phyloP scores from a whole-genome alignment of 2,329 filamentous ascomycete species.

The Neocatenulostroma microsporum region DNA sequence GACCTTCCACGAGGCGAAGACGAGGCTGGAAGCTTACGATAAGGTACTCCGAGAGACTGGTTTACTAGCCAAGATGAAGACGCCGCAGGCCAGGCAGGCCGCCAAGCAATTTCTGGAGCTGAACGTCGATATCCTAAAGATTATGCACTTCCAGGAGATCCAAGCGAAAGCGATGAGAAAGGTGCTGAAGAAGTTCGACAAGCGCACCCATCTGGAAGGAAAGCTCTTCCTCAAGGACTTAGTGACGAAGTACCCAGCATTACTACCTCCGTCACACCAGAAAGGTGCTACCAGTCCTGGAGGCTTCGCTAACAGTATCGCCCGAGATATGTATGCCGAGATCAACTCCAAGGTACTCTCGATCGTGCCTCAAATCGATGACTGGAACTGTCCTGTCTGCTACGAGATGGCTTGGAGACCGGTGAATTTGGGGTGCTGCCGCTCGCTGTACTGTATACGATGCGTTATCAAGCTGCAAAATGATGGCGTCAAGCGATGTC shows the following conservation, averaged over 20 bases:
- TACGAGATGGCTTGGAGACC: constrained; percentile 73
- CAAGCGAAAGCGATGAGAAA: constrained; percentile 71
- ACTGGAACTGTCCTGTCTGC: constrained; percentile 77
- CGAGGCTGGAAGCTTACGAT: constrained; percentile 65
- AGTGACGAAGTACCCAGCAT: constrained; percentile 20
- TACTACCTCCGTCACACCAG: constrained; percentile 9
- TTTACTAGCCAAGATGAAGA: constrained; percentile 56
- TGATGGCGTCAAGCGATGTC: constrained; percentile 59
- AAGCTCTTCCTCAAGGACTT: constrained; percentile 21
- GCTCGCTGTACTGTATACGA: constrained; percentile 74
- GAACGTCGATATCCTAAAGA: constrained; percentile 68
- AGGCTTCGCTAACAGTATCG: constrained; percentile 59
- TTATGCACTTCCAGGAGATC: constrained; percentile 75
- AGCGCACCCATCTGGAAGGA: constrained; percentile 64
- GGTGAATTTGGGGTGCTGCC: constrained; percentile 61
- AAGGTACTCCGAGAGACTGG: constrained; percentile 55
- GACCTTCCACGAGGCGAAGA: constrained; percentile 56
- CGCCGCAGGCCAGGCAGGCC: constrained; percentile 56
- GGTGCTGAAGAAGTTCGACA: constrained; percentile 90
- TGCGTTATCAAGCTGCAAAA: constrained; percentile 76
- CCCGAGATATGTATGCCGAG: constrained; percentile 66
- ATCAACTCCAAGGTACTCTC: constrained; percentile 65
- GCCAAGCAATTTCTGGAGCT: constrained; percentile 62
- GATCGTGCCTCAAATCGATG: constrained; percentile 72
- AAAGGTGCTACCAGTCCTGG: constrained; percentile 23